phyloP scores from a whole-genome alignment of 1,139 yeast species.

The Taiozyma sp. region DNA sequence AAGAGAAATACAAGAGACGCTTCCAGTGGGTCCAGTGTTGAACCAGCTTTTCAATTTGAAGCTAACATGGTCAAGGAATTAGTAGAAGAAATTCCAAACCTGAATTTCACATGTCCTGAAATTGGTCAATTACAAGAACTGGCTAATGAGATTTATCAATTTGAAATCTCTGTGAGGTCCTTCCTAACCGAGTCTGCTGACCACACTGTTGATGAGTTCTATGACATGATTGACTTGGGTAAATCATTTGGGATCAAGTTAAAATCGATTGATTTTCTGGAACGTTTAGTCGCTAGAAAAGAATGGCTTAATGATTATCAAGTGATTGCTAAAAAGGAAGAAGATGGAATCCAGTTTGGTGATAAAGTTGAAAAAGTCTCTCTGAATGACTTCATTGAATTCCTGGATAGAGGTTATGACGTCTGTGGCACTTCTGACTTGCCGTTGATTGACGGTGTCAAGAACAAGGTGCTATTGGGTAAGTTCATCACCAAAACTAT shows the following conservation, averaged over 20 bases:
- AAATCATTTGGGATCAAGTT: conserved; percentile 54
- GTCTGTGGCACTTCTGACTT: conserved; percentile 26
- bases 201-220: conserved; percentile 24
- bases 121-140: conserved; percentile 55
- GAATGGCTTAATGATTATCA: conserved; percentile 44
- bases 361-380: conserved; percentile 2
- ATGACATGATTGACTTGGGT: conserved; percentile 40
- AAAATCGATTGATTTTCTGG: conserved; percentile 45
- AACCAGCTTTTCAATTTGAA: conserved; percentile 7
- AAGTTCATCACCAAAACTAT: conserved; percentile 26
- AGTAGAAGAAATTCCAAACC: conserved; percentile 41
- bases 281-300: conserved; percentile 42
- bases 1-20: conserved; percentile 18
- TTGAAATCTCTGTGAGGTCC: conserved; percentile 43
- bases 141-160: conserved; percentile 48
- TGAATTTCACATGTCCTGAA: conserved; percentile 54
- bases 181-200: conserved; percentile 23
- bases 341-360: background rate
- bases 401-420: conserved; percentile 39
- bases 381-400: conserved; percentile 32
- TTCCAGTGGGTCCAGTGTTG: background rate
- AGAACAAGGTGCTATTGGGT: conserved; percentile 17
- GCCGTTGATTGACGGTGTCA: conserved; percentile 15
- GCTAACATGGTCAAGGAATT: conserved; percentile 32
- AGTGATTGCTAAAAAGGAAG: conserved; percentile 5